These are phyloP conservation scores for Claviceps sp. DNA, from an alignment of 2,329 filamentous ascomycete species.

Conservation along the genomic window DNA sequence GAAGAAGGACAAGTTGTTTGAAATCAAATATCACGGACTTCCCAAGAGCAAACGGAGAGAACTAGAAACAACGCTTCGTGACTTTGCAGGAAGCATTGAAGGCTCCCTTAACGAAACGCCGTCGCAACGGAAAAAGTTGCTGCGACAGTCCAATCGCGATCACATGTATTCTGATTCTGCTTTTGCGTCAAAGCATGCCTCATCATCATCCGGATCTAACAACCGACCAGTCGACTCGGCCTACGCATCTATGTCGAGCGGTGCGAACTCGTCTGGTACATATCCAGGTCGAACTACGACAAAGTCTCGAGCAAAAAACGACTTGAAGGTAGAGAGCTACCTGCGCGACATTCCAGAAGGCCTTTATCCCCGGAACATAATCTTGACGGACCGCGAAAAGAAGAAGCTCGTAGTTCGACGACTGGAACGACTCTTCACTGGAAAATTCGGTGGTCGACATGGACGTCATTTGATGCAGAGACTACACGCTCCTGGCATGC, in stretches of 20 bases:
- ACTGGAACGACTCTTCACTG: conserved; percentile 71
- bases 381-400: conserved; percentile 59
- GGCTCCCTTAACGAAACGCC: conserved; percentile 30
- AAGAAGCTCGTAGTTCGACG: conserved; percentile 65
- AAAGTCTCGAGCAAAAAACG: conserved; percentile 25
- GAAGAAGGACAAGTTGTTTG: conserved; percentile 66
- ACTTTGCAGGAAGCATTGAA: conserved; percentile 54
- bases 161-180: conserved; percentile 26
- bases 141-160: conserved; percentile 24
- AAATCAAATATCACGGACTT: conserved; percentile 66
- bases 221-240: conserved; percentile 46
- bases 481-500: conserved; percentile 7
- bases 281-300: conserved; percentile 24
- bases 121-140: conserved; percentile 25
- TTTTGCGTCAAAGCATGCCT: conserved; percentile 36
- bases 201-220: conserved; percentile 39
- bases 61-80: conserved; percentile 57
- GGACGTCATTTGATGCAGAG: conserved; percentile 13
- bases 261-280: conserved; percentile 29
- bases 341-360: conserved; percentile 60
- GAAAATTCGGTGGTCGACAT: conserved; percentile 40
- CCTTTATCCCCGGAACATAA: conserved; percentile 45
- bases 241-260: conserved; percentile 53
- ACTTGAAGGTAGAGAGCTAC: conserved; percentile 55
- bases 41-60: conserved; percentile 61